Conservation (phyloP, 2,329 filamentous ascomycete genomes). For the Sclerotinia subarctica region DNA sequence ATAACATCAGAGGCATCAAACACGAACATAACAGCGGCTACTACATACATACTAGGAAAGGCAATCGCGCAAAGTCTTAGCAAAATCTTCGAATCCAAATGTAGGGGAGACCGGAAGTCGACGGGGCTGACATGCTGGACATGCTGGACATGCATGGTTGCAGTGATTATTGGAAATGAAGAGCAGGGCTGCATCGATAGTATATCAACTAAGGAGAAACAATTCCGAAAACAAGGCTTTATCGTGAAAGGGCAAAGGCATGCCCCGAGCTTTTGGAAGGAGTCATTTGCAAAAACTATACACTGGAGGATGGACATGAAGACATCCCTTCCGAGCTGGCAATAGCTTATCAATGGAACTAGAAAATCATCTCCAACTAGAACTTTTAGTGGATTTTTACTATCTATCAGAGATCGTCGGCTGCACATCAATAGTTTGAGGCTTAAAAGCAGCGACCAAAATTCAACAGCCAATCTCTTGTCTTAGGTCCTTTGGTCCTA, state of each 20-base stretch:
- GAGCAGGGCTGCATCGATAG: background rate
- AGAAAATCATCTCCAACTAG: background rate
- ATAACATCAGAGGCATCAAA: background rate
- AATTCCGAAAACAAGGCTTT: constrained; percentile 11
- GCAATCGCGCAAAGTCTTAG: background rate
- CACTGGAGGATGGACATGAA: background rate
- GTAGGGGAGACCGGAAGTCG: background rate
- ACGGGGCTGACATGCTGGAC: background rate
- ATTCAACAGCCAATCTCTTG: background rate
- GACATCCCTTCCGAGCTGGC: background rate
- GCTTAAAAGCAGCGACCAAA: too few relatives aligned
- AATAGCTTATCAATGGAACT: background rate
- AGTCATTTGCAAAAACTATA: background rate
- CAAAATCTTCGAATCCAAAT: background rate
- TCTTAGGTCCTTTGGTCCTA: background rate
- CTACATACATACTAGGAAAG: background rate
- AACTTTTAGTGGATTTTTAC: too few relatives aligned
- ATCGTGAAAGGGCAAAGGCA: background rate
- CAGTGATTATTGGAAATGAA: background rate
- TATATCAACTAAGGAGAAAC: background rate
- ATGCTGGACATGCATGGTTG: background rate
- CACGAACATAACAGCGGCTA: background rate
- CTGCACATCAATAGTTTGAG: background rate
- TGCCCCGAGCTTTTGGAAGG: background rate
- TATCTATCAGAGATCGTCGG: background rate